These are phyloP conservation scores for Auxenochlorella pyrenoidosa DNA, from an alignment of 139 green algal species.

Conservation along the genomic window DNA sequence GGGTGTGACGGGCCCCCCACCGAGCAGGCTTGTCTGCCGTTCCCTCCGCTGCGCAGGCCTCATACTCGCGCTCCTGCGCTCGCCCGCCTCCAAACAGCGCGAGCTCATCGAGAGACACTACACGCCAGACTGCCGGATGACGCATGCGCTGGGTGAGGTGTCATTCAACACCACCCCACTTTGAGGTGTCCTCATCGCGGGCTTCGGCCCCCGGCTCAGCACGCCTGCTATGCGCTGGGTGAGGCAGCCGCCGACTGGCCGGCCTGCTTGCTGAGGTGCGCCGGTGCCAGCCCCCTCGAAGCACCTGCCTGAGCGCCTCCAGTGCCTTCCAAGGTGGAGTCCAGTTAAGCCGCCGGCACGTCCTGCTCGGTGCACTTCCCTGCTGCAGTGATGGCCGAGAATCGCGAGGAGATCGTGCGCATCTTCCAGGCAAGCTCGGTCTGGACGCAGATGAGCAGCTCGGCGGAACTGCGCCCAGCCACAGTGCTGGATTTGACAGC, in stretches of 20 bases:
- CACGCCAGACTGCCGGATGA: conserved; percentile 31
- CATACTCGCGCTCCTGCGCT: conserved; percentile 13
- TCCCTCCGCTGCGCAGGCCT: neutral
- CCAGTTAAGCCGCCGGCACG: too few species aligned
- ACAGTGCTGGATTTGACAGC: too few species aligned
- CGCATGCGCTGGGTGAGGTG: conserved; percentile 18
- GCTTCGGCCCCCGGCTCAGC: neutral
- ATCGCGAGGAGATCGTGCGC: conserved; percentile 25
- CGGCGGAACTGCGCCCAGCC: too few species aligned
- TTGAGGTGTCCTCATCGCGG: too few species aligned
- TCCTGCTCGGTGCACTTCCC: neutral
- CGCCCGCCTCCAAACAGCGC: conserved; percentile 22
- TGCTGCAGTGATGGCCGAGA: conserved; percentile 10
- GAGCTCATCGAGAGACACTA: conserved; percentile 25
- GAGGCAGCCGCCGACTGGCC: too few species aligned
- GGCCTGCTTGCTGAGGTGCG: too few species aligned
- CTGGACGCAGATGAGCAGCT: too few species aligned
- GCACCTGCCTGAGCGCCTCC: too few species aligned
- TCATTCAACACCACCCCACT: neutral
- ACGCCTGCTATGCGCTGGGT: neutral
- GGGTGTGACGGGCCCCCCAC: too few species aligned
- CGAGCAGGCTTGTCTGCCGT: neutral
- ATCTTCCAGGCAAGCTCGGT: conserved; percentile 32
- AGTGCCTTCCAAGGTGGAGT: too few species aligned
- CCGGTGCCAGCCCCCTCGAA: too few species aligned